Evolutionary conservation across 2,329 filamentous ascomycete species (phyloP).

Genomic region (Hypomyces perniciosus): DNA sequence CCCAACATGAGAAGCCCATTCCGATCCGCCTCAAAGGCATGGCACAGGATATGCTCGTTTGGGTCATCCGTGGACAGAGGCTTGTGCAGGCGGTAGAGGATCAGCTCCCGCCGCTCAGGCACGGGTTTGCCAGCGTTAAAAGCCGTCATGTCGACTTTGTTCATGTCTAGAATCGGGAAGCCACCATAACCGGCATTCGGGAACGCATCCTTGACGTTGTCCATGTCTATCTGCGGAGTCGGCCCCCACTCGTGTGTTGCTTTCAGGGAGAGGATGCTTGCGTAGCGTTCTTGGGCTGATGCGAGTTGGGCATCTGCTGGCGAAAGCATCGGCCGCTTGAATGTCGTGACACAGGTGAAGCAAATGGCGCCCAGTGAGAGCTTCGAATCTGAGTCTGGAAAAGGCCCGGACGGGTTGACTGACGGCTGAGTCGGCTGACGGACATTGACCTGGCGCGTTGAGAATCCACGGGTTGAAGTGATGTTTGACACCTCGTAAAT

Average conservation of each 20-base stretch:
- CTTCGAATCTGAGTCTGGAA: constrained; percentile 33
- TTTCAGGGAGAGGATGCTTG: constrained; percentile 31
- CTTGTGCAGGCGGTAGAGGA: constrained; percentile 43
- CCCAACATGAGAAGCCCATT: constrained; percentile 48
- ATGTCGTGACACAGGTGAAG: constrained; percentile 48
- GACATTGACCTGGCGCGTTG: constrained; percentile 43
- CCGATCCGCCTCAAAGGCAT: constrained; percentile 48
- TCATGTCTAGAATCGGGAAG: constrained; percentile 48
- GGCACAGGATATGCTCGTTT: constrained; percentile 42
- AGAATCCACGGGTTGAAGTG: constrained; percentile 41
- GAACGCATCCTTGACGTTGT: constrained; percentile 30
- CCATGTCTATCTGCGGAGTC: constrained; percentile 41
- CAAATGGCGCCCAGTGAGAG: constrained; percentile 36
- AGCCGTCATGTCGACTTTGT: constrained; percentile 46
- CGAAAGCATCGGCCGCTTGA: constrained; percentile 37
- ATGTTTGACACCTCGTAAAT: constrained; percentile 44
- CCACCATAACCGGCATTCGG: constrained; percentile 33
- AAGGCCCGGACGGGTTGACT: constrained; percentile 29
- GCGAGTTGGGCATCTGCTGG: constrained; percentile 34
- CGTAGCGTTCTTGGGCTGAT: constrained; percentile 39
- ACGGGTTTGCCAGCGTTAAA: constrained; percentile 39
- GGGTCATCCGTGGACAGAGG: constrained; percentile 35
- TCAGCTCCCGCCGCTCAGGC: constrained; percentile 41
- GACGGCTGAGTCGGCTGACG: constrained; percentile 40
- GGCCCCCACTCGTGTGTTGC: constrained; percentile 38